Conservation (phyloP, 2,329 filamentous ascomycete genomes). For the Penicillium psychrosexuale region DNA sequence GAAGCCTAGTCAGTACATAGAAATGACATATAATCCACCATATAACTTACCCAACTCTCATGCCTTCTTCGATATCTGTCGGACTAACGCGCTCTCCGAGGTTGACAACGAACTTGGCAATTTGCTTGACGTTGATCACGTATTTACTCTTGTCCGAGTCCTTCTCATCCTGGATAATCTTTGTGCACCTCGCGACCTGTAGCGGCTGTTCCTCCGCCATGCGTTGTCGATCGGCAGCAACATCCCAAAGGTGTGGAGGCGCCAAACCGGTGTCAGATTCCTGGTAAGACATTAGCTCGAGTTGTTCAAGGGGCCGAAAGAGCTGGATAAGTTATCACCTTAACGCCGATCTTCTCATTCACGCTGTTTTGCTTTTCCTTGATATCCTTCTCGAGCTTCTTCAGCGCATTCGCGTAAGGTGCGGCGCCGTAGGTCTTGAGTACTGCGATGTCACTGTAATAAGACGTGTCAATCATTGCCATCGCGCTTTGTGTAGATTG, state of each 20-base stretch:
- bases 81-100: constrained; percentile 94
- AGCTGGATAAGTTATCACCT: constrained; percentile 31
- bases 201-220: constrained; percentile 98
- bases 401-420: constrained; percentile 87
- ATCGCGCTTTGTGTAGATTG: not conserved
- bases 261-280: constrained; percentile 98
- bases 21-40: not conserved
- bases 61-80: constrained; percentile 98
- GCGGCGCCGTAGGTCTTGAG: constrained; percentile 98
- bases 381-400: constrained; percentile 98
- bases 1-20: constrained; percentile 8
- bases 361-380: constrained; percentile 98
- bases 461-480: constrained; percentile 25
- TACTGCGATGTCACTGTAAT: constrained; percentile 88
- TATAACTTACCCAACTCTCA: constrained; percentile 75
- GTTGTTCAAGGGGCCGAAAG: constrained; percentile 12
- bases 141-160: constrained; percentile 99
- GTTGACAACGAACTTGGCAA: constrained; percentile 98
- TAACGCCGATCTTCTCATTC: constrained; percentile 89
- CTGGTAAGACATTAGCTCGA: constrained; percentile 46
- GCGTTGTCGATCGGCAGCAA: constrained; percentile 93
- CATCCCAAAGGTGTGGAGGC: constrained; percentile 97
- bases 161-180: constrained; percentile 97
- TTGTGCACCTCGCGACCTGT: constrained; percentile 96
- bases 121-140: constrained; percentile 99